Conservation (phyloP, 2,329 filamentous ascomycete genomes). For the Biscogniauxia sp. region DNA sequence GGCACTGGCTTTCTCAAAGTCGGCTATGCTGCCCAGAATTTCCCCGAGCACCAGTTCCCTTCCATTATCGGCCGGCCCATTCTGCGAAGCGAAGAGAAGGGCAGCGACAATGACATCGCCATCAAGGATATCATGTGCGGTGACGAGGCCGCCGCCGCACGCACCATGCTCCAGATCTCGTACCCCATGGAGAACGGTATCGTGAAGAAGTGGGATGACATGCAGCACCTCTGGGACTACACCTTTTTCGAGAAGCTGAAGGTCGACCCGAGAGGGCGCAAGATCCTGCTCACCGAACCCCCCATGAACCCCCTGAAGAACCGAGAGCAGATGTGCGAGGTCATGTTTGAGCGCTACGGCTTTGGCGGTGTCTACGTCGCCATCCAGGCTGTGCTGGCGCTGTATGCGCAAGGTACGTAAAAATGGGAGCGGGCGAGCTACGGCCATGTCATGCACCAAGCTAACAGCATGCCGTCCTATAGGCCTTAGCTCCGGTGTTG, state of each 20-base stretch:
- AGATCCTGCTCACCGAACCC: constrained; percentile 95
- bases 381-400: constrained; percentile 91
- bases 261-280: constrained; percentile 84
- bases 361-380: constrained; percentile 98
- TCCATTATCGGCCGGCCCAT: constrained; percentile 98
- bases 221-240: constrained; percentile 99
- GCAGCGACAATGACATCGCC: constrained; percentile 61
- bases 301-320: constrained; percentile 98
- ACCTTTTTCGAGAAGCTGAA: constrained; percentile 98
- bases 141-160: constrained; percentile 92
- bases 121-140: constrained; percentile 99
- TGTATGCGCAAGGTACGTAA: constrained; percentile 85
- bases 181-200: constrained; percentile 99
- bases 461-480: not conserved
- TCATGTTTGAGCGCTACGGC: constrained; percentile 97
- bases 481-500: constrained; percentile 90
- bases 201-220: constrained; percentile 99
- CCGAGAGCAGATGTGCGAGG: constrained; percentile 95
- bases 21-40: constrained; percentile 98
- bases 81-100: constrained; percentile 87
- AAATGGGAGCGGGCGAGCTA: not conserved
- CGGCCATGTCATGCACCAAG: not conserved
- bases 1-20: constrained; percentile 99
- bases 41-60: constrained; percentile 97
- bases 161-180: constrained; percentile 96